Evolutionary conservation across 495 filamentous ascomycete genomes (phyloP), one percentile per base, ranked within the genome.

Genomic region (Penicillium salamii): DNA sequence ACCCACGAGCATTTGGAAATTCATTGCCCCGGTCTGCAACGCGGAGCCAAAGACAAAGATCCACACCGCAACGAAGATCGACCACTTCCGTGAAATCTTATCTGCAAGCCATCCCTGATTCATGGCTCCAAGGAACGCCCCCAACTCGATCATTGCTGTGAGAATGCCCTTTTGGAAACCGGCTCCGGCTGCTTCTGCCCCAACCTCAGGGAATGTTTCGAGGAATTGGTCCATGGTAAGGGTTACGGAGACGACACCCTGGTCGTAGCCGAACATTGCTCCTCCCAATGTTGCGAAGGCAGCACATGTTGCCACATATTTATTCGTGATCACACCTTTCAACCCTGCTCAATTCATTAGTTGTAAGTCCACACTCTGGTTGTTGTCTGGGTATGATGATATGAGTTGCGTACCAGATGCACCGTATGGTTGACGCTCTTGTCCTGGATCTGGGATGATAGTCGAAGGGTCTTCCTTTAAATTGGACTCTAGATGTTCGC

Each of bases 1-100:
- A 24, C 74, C 75, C 9, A 86, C 78, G 15, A 91, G 75, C 70
- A 86, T 80, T 1, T 66, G 69, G 51, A 76, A 80, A 41, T 74
- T 65, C 17, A 72, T 54, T 5, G 81, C 65, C 21, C 66, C 74
- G 7, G 79, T 79, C 56, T 84, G 80, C 15, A 84, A 47, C 0
- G 68, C 57, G 0, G 75, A 70, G 0, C 81, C 80, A 31, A 83
- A 23, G 0, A 63, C 63, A 53, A 82, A 84, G 36, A 83, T 70
- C 8, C 62, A 32, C 2, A 77, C 76, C 3, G 76, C 79, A 3
- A 80, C 63, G 12, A 79, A 54, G 41, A 84, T 75, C 0, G 75
- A 74, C 46, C 74, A 81, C 35, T 77, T 76, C 18, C 81, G 63
- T 11, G 77, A 80, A 31, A 79, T 71, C 53, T 70, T 76, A 54